A percentile compares a stretch with the other conserved stretches of the same genome.
Conservation (phyloP, 139 green algal species). For the Chlorella sp. region DNA sequence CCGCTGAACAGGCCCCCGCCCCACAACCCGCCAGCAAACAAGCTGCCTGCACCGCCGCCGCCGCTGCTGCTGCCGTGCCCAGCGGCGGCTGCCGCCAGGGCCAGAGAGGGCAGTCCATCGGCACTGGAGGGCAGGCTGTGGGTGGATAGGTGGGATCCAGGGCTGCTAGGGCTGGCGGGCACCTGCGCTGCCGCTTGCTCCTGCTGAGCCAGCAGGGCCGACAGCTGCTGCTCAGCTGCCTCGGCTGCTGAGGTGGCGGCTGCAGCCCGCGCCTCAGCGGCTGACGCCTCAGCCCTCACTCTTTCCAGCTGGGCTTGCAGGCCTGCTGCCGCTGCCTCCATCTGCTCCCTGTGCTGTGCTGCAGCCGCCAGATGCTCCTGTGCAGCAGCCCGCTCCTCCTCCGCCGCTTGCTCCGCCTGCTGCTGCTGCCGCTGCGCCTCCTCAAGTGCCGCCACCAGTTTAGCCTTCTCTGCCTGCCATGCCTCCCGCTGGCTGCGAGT, state of each 20-base stretch:
- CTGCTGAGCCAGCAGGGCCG: not conserved
- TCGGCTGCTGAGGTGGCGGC: not conserved
- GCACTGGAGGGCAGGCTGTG: not conserved
- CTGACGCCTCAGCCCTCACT: not conserved
- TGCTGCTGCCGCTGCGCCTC: not conserved
- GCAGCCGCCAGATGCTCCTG: slow-evolving; percentile 6
- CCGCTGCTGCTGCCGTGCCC: not conserved
- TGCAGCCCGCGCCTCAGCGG: not conserved
- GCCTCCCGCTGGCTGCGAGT: not conserved
- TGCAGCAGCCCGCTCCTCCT: not conserved
- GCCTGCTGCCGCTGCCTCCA: not conserved
- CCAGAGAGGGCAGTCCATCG: not conserved
- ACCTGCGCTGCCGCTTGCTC: not conserved
- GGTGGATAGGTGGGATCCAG: not conserved
- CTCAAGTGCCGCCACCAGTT: not conserved
- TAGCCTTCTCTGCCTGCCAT: slow-evolving; percentile 1
- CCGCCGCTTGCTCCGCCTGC: not conserved
- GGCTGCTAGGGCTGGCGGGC: not conserved
- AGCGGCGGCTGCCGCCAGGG: not conserved
- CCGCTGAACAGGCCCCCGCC: not conserved
- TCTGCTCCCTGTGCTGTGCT: not conserved
- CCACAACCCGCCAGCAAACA: slow-evolving; percentile 13
- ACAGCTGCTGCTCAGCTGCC: not conserved
- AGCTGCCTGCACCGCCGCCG: not conserved
- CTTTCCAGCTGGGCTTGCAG: not conserved